Evolutionary conservation across 805 yeast species (phyloP).

Genomic region (Candida railenensis): DNA sequence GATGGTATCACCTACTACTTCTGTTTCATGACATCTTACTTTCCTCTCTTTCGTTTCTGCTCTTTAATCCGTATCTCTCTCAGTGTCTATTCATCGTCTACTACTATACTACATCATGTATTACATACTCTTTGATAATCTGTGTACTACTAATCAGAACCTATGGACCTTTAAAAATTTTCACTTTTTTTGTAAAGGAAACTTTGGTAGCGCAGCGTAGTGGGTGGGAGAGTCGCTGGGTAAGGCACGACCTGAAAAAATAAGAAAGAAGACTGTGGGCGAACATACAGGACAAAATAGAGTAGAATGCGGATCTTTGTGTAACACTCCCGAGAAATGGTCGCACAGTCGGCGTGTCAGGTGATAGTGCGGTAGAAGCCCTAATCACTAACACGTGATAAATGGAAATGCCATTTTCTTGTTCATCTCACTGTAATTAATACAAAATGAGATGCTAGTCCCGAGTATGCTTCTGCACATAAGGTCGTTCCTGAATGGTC

Average conservation of each 20-base stretch:
- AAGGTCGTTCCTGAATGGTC: too few species aligned
- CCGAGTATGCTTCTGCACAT: too few species aligned
- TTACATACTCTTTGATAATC: conserved; percentile 7
- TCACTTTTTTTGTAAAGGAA: conserved; percentile 4
- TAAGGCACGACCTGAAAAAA: background rate
- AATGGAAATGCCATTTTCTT: too few species aligned
- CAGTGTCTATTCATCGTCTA: background rate
- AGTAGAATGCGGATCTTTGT: background rate
- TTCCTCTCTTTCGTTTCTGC: too few species aligned
- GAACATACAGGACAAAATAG: background rate
- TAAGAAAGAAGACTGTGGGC: background rate
- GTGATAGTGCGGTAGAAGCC: background rate
- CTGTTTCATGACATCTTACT: too few species aligned
- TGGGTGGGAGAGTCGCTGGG: background rate
- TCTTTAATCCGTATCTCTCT: too few species aligned
- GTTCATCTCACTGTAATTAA: too few species aligned
- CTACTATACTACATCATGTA: background rate
- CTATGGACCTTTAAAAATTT: background rate
- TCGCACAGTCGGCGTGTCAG: background rate
- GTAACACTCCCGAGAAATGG: background rate
- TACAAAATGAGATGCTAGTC: too few species aligned
- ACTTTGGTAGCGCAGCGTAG: background rate
- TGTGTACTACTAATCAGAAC: background rate
- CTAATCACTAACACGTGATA: background rate
- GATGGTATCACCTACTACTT: too few species aligned